Conservation (phyloP, 1,139 yeast species). For the Petasospora fabianii region DNA sequence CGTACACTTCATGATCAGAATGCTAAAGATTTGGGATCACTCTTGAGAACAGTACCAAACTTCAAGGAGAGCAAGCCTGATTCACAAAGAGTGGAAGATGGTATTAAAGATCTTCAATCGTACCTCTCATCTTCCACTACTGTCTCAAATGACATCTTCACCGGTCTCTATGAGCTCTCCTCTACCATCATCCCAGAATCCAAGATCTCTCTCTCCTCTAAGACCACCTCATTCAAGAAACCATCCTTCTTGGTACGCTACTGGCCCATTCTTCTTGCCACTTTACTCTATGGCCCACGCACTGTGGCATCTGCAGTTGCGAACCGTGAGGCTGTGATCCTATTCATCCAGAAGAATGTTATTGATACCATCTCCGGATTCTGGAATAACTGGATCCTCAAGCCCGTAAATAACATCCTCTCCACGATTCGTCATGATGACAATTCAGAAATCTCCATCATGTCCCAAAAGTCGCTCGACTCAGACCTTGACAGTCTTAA, state of each 20-base stretch:
- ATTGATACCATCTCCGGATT: conserved; percentile 65
- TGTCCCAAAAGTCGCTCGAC: conserved; percentile 72
- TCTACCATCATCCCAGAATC: conserved; percentile 2
- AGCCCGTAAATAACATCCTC: conserved; percentile 72
- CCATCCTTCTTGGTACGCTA: conserved; percentile 55
- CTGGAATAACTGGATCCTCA: conserved; percentile 75
- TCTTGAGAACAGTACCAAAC: conserved; percentile 32
- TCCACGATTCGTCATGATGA: conserved; percentile 78
- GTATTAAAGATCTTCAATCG: not conserved
- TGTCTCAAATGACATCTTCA: not conserved
- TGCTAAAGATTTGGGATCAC: conserved; percentile 34
- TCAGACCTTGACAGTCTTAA: conserved; percentile 80
- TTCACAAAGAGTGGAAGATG: not conserved
- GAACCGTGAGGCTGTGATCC: conserved; percentile 47
- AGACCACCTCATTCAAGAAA: conserved; percentile 15
- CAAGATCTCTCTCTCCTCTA: not conserved
- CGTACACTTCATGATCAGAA: conserved; percentile 26
- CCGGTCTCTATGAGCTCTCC: conserved; percentile 2
- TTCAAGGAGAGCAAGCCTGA: conserved; percentile 1
- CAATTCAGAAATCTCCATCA: conserved; percentile 63
- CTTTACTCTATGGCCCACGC: conserved; percentile 48
- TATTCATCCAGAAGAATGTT: conserved; percentile 57
- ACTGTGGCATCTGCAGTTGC: conserved; percentile 41
- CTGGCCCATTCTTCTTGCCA: conserved; percentile 57
- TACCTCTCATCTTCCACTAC: not conserved